Evolutionary conservation across 345 rosid genomes (phyloP).

Genomic region (Arabidopsis suecica): DNA sequence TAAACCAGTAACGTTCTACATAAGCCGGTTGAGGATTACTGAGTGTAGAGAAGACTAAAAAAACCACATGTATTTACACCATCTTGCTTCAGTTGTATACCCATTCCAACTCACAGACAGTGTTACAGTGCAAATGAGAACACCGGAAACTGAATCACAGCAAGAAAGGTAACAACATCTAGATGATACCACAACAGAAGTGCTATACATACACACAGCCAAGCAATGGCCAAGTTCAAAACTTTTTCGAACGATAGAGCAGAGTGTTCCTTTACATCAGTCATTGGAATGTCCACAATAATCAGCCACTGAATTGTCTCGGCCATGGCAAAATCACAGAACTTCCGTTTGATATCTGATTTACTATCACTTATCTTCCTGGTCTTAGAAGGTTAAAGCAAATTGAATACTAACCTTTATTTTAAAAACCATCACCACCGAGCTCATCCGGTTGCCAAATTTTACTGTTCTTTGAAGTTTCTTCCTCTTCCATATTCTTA

Average conservation of each 20-base stretch:
- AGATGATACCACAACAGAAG: conserved; percentile 11
- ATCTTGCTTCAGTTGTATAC: conserved; percentile 11
- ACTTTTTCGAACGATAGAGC: conserved; percentile 8
- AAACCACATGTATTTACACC: conserved; percentile 22
- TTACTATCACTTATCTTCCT: conserved; percentile 23
- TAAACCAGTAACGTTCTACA: conserved; percentile 14
- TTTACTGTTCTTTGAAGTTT: conserved; percentile 61
- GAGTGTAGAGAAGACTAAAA: conserved; percentile 18
- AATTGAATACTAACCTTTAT: conserved; percentile 60
- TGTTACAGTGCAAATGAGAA: conserved; percentile 5
- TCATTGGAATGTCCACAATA: conserved; percentile 2
- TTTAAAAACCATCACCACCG: conserved; percentile 57
- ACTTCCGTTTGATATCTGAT: conserved; percentile 17
- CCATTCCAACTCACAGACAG: conserved; percentile 9
- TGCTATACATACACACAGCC: conserved; percentile 23
- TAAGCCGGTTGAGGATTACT: conserved; percentile 23
- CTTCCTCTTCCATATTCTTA: conserved; percentile 62
- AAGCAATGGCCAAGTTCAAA: neutral
- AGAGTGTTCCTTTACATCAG: conserved; percentile 20
- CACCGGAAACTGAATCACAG: conserved; percentile 8
- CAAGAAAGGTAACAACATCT: conserved; percentile 11
- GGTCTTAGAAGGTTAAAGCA: conserved; percentile 36
- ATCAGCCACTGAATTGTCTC: conserved; percentile 23
- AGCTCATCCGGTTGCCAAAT: conserved; percentile 58
- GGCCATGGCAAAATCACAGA: neutral